A percentile compares a stretch with the other conserved stretches of the same genome.
Evolutionary conservation across 73 alveolate genomes (phyloP).

Genomic region (Diophrys appendiculata): DNA sequence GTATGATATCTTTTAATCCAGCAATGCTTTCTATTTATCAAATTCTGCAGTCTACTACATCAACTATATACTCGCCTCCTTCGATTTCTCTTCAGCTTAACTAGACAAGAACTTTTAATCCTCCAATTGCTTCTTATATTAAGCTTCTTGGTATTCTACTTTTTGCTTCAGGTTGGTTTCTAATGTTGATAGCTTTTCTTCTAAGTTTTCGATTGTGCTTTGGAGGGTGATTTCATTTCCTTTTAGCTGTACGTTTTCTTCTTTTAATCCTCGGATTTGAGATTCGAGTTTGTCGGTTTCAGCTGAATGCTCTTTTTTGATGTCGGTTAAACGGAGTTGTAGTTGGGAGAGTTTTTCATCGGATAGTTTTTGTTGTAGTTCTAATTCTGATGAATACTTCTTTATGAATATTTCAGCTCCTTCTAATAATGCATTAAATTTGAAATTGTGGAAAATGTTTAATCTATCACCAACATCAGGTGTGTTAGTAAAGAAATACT

Average conservation of each 20-base stretch:
- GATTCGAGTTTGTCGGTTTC: background rate
- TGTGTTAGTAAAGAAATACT: conserved; percentile 75
- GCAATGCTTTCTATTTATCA: conserved; percentile 70
- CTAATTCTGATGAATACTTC: conserved; percentile 60
- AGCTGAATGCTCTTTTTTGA: conserved; percentile 21
- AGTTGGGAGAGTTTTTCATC: conserved; percentile 47
- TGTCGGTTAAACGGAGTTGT: conserved; percentile 31
- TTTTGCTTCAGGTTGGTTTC: conserved; percentile 54
- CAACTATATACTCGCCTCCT: conserved; percentile 42
- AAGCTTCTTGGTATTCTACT: conserved; percentile 26
- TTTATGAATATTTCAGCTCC: conserved; percentile 76
- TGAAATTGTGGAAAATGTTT: conserved; percentile 69
- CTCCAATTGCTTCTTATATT: conserved; percentile 51
- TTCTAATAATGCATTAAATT: conserved; percentile 60
- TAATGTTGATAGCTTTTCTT: conserved; percentile 45
- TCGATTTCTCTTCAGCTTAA: conserved; percentile 38
- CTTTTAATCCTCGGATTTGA: background rate
- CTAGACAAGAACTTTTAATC: background rate
- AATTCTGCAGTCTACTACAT: conserved; percentile 49
- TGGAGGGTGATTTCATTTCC: conserved; percentile 76
- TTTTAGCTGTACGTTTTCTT: conserved; percentile 57
- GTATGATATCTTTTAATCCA: conserved; percentile 57
- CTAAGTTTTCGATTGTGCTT: conserved; percentile 55
- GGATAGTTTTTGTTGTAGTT: conserved; percentile 60
- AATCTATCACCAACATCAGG: conserved; percentile 80